These are phyloP conservation scores for Catunica adiposa DNA, from an alignment of 2,329 filamentous ascomycete genomes.

Conservation along the genomic window DNA sequence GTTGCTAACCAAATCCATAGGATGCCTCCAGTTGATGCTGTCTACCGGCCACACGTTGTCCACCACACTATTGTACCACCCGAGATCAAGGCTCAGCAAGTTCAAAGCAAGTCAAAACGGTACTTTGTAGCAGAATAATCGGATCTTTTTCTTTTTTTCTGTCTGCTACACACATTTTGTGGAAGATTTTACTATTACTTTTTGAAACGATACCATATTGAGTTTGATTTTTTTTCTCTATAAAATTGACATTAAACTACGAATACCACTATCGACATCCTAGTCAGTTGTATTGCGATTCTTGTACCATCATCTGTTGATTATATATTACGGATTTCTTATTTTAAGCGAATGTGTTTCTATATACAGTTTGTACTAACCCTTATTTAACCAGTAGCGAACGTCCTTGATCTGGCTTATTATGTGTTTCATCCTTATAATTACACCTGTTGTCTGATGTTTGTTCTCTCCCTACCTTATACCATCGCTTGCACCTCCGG, in stretches of 20 bases:
- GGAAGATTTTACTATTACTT: constrained; percentile 13
- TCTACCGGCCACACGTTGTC: constrained; percentile 83
- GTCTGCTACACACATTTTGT: no score
- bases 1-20: constrained; percentile 21
- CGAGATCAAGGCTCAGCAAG: constrained; percentile 52
- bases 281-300: no score
- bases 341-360: not conserved
- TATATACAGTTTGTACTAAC: constrained; percentile 5
- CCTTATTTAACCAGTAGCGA: constrained; percentile 2
- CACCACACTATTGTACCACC: constrained; percentile 65
- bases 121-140: constrained; percentile 52
- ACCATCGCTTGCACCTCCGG: constrained; percentile 27
- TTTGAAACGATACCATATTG: constrained; percentile 10
- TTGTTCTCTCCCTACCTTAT: not conserved
- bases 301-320: not conserved
- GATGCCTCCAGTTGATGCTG: constrained; percentile 78
- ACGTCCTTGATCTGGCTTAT: not conserved
- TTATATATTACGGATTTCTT: not conserved
- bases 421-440: not conserved
- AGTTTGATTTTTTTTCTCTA: constrained; percentile 6
- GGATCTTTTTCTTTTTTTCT: no score
- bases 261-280: not conserved
- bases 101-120: constrained; percentile 49
- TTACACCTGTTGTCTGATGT: not conserved
- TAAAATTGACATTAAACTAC: not conserved